Evolutionary conservation across 768 basidiomycete species (phyloP), one percentile per base, ranked within the genome.

Genomic region (Dendrothele bispora): DNA sequence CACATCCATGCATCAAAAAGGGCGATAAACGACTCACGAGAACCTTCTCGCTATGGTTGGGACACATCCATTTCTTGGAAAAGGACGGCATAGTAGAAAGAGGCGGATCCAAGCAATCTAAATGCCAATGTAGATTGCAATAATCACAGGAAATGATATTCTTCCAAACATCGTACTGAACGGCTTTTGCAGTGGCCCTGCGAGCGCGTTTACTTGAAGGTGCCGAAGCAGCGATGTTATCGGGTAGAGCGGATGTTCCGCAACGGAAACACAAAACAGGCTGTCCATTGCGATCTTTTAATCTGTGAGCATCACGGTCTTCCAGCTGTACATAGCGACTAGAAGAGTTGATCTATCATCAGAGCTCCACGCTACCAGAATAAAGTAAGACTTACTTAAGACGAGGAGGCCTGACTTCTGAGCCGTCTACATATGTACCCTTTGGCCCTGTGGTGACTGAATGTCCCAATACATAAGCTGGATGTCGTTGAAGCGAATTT

Each of bases 31-130:
- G 14, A 73, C 91, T 67, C 62, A 95, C 95, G 50, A 90, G 64
- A 44, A 85, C 77, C 49, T 84, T 82, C 55, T 97, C 94, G n/a
- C 83, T 85, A 61, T 99, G 97, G 60, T 95, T 92, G 7, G 97
- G 97, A 65, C 97, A 99, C 94, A 95, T 97, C 95, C 95, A 99
- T 65, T 95, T 97, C 74, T 85, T 89, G 55, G 82, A 83, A 49
- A 86, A 82, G 11, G 87, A 78, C 3, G 97, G 97, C 79, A 98
- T 85, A 32, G 77, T 77, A 20, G 86, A 73, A 50, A 95, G 70
- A 7, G 97, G 97, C 14, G 95, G 97, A 57, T 91, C 87, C 24
- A 98, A 74, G 58, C 97, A 99, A 64, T 98, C 97, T 47, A 98
- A 79, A 61, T 99, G 97, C 90, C 95, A 99, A 63, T 95, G 90